These are phyloP conservation scores for Venturia aucupariae DNA, from an alignment of 2,329 filamentous ascomycete genomes.

Conservation along the genomic window DNA sequence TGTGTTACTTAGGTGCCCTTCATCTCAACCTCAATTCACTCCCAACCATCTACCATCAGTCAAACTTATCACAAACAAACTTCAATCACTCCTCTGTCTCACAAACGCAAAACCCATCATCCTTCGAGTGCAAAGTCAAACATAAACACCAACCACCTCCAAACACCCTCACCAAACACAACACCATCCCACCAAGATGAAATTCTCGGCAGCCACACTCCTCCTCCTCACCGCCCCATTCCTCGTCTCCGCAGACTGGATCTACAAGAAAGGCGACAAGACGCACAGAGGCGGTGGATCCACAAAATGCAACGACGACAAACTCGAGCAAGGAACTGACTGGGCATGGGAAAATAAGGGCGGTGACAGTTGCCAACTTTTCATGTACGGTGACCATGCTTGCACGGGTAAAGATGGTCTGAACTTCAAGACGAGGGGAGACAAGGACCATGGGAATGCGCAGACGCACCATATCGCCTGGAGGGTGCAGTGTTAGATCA, in stretches of 20 bases:
- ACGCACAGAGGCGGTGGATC: neutral
- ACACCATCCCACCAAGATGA: neutral
- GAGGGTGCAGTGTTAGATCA: neutral
- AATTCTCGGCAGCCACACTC: neutral
- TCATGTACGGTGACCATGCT: neutral
- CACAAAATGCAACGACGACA: neutral
- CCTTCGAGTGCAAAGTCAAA: too few species aligned
- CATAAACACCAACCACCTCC: too few species aligned
- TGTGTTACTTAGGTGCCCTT: neutral
- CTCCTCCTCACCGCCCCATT: neutral
- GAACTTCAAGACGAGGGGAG: neutral
- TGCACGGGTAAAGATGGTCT: neutral
- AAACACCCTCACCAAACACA: neutral
- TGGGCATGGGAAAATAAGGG: neutral
- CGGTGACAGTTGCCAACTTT: neutral
- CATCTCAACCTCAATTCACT: neutral
- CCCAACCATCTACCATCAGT: neutral
- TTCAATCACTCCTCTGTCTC: neutral
- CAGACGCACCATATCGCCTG: neutral
- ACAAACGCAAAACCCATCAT: too few species aligned
- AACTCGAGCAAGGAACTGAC: neutral
- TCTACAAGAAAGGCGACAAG: neutral
- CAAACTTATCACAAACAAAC: neutral
- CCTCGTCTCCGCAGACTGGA: neutral
- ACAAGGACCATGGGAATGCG: neutral